Evolutionary conservation across 2,329 filamentous ascomycete species (phyloP).

Genomic region (Fusarium lyarnte): DNA sequence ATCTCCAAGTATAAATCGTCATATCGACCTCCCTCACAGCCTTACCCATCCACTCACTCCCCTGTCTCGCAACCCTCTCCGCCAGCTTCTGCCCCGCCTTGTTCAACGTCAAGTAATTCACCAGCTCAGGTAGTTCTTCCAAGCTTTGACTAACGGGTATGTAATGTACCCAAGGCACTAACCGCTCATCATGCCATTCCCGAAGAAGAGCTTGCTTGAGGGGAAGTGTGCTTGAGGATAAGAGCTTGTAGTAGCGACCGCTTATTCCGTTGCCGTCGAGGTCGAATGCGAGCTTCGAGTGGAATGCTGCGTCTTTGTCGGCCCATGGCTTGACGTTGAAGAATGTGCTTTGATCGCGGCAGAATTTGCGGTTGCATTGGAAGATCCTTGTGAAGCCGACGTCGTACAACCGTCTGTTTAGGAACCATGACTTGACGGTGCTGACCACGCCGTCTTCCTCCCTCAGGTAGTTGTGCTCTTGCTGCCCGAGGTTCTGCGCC

Average conservation of each 20-base stretch:
- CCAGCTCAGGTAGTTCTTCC: conserved; percentile 62
- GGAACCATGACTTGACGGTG: conserved; percentile 42
- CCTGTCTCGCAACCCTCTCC: conserved; percentile 61
- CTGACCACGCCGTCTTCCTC: conserved; percentile 27
- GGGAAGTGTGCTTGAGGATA: conserved; percentile 57
- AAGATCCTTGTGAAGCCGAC: conserved; percentile 57
- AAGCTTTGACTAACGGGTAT: conserved; percentile 61
- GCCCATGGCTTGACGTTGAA: conserved; percentile 48
- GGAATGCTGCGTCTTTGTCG: conserved; percentile 49
- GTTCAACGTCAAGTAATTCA: conserved; percentile 56
- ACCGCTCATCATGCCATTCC: conserved; percentile 68
- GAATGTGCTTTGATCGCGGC: conserved; percentile 47
- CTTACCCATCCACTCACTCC: conserved; percentile 63
- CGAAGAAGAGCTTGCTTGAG: conserved; percentile 63
- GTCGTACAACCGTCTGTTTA: conserved; percentile 54
- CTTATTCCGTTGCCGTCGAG: conserved; percentile 66
- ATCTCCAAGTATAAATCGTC: conserved; percentile 67
- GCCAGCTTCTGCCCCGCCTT: conserved; percentile 59
- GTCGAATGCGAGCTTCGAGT: conserved; percentile 58
- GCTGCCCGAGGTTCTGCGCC: conserved; percentile 46
- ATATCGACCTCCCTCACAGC: conserved; percentile 68
- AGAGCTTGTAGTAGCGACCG: conserved; percentile 61
- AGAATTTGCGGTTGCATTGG: conserved; percentile 54
- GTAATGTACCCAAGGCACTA: conserved; percentile 67
- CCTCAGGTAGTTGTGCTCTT: conserved; percentile 48